Percentiles rank a stretch among this genome's conserved stretches.
Evolutionary conservation across 768 basidiomycete species (phyloP).

Genomic region (Naganishia friedmannii): DNA sequence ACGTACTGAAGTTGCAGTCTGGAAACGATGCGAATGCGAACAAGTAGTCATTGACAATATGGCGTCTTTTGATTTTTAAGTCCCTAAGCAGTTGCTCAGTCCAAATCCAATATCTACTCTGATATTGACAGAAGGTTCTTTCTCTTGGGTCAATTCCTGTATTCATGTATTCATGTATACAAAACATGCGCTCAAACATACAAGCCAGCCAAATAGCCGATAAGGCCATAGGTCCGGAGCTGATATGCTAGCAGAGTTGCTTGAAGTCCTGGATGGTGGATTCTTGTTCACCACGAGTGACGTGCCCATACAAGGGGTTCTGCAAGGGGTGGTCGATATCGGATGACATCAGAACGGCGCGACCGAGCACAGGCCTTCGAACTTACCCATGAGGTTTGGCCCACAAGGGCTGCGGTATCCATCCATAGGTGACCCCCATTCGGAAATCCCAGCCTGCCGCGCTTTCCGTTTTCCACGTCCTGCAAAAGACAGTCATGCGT

Average conservation of each 20-base stretch:
- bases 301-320: slow-evolving; percentile 16
- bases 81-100: no score
- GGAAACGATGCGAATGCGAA: no score
- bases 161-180: not conserved
- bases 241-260: not conserved
- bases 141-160: not conserved
- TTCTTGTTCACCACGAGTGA: slow-evolving; percentile 15
- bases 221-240: not conserved
- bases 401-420: slow-evolving; percentile 45
- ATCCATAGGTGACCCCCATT: slow-evolving; percentile 46
- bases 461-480: slow-evolving; percentile 52
- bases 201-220: not conserved
- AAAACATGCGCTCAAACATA: not conserved
- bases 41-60: no score
- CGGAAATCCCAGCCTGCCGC: slow-evolving; percentile 49
- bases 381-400: slow-evolving; percentile 46
- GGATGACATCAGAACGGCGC: not conserved
- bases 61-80: no score
- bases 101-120: no score
- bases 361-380: not conserved
- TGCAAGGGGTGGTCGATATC: not conserved
- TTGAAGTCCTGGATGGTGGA: not conserved
- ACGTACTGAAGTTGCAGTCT: no score
- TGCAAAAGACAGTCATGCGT: slow-evolving; percentile 33
- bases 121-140: no score